Evolutionary conservation across 352 stramenopile species (phyloP).

Genomic region (Peronosclerospora sorghi): DNA sequence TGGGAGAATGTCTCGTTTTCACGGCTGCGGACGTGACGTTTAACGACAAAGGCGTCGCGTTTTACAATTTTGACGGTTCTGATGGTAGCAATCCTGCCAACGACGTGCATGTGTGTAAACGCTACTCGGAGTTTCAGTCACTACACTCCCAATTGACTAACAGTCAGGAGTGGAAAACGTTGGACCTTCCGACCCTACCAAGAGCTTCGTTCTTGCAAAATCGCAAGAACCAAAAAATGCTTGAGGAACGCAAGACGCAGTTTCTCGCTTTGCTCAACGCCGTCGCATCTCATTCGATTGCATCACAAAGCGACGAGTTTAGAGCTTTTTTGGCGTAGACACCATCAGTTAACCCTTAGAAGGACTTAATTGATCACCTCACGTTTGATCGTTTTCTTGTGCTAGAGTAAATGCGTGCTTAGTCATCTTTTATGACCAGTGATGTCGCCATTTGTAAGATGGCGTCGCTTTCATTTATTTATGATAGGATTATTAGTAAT

Average conservation of each 20-base stretch:
- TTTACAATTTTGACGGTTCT: conserved; percentile 41
- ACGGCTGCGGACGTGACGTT: conserved; percentile 14
- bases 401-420: too few relatives aligned
- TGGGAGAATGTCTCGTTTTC: conserved; percentile 10
- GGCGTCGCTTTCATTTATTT: too few relatives aligned
- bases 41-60: conserved; percentile 24
- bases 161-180: conserved; percentile 35
- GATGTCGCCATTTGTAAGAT: too few relatives aligned
- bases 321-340: conserved; percentile 33
- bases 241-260: conserved; percentile 42
- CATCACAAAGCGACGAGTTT: conserved; percentile 33
- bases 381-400: too few relatives aligned
- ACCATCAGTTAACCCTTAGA: too few relatives aligned
- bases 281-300: conserved; percentile 39
- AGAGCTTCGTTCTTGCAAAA: conserved; percentile 35
- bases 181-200: conserved; percentile 36
- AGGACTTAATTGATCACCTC: too few relatives aligned
- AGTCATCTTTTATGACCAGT: too few relatives aligned
- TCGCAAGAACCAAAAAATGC: conserved; percentile 45
- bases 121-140: conserved; percentile 70
- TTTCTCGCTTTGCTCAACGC: conserved; percentile 51
- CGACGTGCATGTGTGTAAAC: conserved; percentile 46
- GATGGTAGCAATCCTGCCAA: conserved; percentile 33
- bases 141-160: conserved; percentile 40
- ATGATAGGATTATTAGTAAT: too few relatives aligned